Evolutionary conservation across 169 alveolate species (phyloP).

Genomic region (Miamiensis avidus): DNA sequence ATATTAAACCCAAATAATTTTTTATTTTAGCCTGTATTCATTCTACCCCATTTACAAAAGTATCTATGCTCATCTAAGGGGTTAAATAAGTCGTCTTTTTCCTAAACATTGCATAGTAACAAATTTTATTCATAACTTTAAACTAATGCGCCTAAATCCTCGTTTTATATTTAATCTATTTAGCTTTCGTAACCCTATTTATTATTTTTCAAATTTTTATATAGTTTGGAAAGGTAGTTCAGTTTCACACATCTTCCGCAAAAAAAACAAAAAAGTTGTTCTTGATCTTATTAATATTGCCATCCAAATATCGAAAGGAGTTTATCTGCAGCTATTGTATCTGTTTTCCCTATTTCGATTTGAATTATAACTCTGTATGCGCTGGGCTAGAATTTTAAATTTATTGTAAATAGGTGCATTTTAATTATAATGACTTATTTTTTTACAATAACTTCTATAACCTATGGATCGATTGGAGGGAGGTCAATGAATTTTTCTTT

Average conservation of each 20-base stretch:
- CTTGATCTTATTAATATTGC: neutral
- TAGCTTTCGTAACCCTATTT: neutral
- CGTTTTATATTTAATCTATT: too few species aligned
- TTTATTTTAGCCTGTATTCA: too few species aligned
- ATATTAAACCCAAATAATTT: neutral
- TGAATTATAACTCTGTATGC: neutral
- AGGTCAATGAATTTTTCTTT: neutral
- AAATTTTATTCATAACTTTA: neutral
- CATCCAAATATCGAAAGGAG: neutral
- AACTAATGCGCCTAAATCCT: neutral
- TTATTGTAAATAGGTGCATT: too few species aligned
- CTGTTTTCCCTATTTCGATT: neutral
- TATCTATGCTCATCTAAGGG: neutral
- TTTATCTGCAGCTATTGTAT: neutral
- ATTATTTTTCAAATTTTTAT: too few species aligned
- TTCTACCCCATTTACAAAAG: neutral
- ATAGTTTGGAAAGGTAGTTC: neutral
- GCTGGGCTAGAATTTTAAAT: neutral
- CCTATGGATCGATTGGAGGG: neutral
- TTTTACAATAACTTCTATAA: neutral
- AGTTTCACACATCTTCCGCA: neutral
- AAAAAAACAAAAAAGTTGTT: neutral
- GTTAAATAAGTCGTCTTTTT: neutral
- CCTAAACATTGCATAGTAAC: neutral
- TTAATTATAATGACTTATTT: neutral